Evolutionary conservation across 2,329 filamentous ascomycete species (phyloP), one percentile per base, ranked within the genome.

Genomic region (Tricladium varicosporioides): DNA sequence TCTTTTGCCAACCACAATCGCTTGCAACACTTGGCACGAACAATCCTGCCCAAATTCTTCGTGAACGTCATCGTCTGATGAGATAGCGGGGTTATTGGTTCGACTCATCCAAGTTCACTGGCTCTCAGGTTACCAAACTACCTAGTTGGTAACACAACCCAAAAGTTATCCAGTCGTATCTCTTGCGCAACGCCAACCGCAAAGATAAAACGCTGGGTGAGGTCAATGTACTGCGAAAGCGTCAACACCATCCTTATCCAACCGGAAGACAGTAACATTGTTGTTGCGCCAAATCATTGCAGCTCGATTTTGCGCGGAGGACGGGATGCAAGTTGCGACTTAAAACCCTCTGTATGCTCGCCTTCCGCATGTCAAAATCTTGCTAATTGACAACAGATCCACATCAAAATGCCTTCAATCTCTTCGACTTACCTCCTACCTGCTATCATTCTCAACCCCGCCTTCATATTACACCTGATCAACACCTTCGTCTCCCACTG

Each of bases 401-500:
- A 48, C 18, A 16, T 45, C 57, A 68, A 53, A 31, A 70, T 70
- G 67, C 60, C 63, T 32, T 60, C 62, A 42, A 56, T 70, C 16
- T 63, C 61, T 18, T 53, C 63, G 5, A 62, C 49, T 51, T 72
- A 73, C 59, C 59, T 73, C 32, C 53, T 73, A 22, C 71, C 71
- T 18, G 71, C 70, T 32, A 68, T 75, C 57, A 59, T 75, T 27
- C 69, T 73, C 58, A 75, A 75, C 56, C 73, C 73, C 3, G 65
- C 72, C 42, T 65, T 75, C 54, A 61, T 75, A 52, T 68, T 75
- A 31, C 72, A 74, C 53, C 63, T 71, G 48, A 66, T 74, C 48
- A 75, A 75, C 51, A 73, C 72, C 42, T 65, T 73, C 48, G 59
- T 73, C 27, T 74, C 71, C 11, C 67, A 71, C 51, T 50, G 69